phyloP scores from a whole-genome alignment of 2,329 filamentous ascomycete species.

The Botryosphaeria dothidea region DNA sequence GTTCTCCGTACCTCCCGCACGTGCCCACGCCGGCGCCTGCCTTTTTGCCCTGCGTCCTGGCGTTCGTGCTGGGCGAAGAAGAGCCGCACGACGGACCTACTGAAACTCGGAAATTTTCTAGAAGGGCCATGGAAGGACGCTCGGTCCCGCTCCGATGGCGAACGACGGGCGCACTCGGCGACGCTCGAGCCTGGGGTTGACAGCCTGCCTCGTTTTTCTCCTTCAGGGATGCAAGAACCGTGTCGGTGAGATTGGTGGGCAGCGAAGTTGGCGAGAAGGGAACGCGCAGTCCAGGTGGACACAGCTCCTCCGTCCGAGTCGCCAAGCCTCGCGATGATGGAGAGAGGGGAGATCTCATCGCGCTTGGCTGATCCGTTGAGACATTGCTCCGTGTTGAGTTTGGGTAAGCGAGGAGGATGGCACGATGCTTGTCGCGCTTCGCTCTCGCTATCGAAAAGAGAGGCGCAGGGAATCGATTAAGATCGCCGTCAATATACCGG shows the following conservation, averaged over 20 bases:
- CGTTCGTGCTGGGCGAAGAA: background rate
- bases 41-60: background rate
- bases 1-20: background rate
- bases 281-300: constrained; percentile 3
- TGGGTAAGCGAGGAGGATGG: constrained; percentile 13
- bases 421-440: constrained; percentile 3
- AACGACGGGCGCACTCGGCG: background rate
- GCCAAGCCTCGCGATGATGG: background rate
- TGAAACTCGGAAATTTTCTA: constrained; percentile 16
- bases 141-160: background rate
- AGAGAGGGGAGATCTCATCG: constrained; percentile 7
- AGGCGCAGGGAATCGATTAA: background rate
- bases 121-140: constrained; percentile 9
- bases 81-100: background rate
- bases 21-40: background rate
- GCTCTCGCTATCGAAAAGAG: background rate
- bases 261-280: background rate
- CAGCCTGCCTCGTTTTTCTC: background rate
- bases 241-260: constrained; percentile 5
- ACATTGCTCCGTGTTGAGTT: constrained; percentile 4
- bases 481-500: constrained; percentile 13
- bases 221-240: background rate
- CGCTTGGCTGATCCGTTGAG: constrained; percentile 6
- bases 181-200: background rate
- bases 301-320: background rate